A percentile compares a stretch with the other conserved stretches of the same genome.
phyloP scores from a whole-genome alignment of 495 filamentous ascomycete species.

The Aspergillus avenaceus region DNA sequence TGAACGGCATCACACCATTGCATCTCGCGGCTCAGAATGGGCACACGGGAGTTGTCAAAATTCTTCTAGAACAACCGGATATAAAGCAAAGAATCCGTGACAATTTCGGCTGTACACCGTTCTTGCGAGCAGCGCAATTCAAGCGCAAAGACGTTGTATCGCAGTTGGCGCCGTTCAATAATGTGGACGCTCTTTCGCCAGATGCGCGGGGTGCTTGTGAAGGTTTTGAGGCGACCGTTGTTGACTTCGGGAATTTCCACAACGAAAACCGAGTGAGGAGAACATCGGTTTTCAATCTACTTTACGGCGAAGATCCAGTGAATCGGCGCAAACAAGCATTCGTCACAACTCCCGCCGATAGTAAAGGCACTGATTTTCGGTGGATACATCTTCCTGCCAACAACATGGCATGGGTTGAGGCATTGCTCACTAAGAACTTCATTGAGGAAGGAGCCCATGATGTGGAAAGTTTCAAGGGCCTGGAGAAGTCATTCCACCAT shows the following conservation, averaged over 20 bases:
- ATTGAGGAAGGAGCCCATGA: conserved; percentile 63
- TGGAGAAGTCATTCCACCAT: conserved; percentile 61
- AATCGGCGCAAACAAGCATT: conserved; percentile 48
- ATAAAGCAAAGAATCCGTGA: conserved; percentile 48
- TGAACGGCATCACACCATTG: conserved; percentile 60
- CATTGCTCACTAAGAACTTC: conserved; percentile 61
- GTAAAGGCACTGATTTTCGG: conserved; percentile 54
- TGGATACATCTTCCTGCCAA: conserved; percentile 71
- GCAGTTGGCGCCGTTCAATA: conserved; percentile 52
- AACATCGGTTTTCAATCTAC: conserved; percentile 53
- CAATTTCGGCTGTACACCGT: conserved; percentile 59
- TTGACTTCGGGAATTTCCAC: conserved; percentile 65
- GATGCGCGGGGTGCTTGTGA: conserved; percentile 54
- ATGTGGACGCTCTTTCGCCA: conserved; percentile 46
- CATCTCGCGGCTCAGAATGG: conserved; percentile 60
- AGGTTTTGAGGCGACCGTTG: conserved; percentile 62
- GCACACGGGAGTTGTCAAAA: conserved; percentile 52
- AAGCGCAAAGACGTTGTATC: conserved; percentile 53
- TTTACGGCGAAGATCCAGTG: conserved; percentile 57
- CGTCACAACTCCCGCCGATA: conserved; percentile 50
- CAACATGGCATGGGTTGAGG: conserved; percentile 57
- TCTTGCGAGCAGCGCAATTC: conserved; percentile 56
- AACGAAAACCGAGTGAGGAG: conserved; percentile 56
- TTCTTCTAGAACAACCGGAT: conserved; percentile 44
- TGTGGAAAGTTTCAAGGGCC: conserved; percentile 63